Percentiles rank a stretch among this genome's conserved stretches.
Evolutionary conservation across 176 grass and related monocot genomes (phyloP).

Genomic region (Hordeum marinum): DNA sequence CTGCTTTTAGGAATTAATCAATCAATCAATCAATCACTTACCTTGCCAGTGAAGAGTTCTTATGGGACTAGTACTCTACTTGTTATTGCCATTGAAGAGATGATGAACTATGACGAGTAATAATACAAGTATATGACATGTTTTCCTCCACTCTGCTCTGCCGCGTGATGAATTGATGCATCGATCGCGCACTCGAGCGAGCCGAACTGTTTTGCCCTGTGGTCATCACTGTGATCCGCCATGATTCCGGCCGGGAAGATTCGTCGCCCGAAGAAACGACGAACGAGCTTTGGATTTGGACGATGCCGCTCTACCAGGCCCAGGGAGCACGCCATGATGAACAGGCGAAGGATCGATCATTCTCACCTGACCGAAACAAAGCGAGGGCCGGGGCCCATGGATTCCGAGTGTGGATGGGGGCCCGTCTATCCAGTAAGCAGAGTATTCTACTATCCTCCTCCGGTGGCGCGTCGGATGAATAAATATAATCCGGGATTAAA

Average conservation of each 20-base stretch:
- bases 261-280: not conserved
- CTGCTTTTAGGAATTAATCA: slow-evolving; percentile 10
- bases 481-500: not conserved
- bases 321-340: not conserved
- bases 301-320: not conserved
- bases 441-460: not conserved
- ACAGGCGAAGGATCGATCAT: not conserved
- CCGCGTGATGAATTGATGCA: not conserved
- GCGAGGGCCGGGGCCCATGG: not conserved
- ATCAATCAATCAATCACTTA: not conserved
- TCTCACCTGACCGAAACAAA: slow-evolving; percentile 10
- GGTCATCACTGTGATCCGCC: not conserved
- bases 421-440: not conserved
- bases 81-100: slow-evolving; percentile 20
- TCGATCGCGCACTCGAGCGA: not conserved
- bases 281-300: not conserved
- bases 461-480: not conserved
- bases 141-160: not conserved
- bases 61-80: not conserved
- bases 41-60: not conserved
- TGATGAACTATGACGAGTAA: not conserved
- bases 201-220: not conserved
- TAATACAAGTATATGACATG: not conserved
- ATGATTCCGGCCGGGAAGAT: not conserved
- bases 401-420: not conserved